A percentile compares a stretch with the other conserved stretches of the same genome.
phyloP scores from a whole-genome alignment of 2,329 filamentous ascomycete species.

The Venturia carpophila region DNA sequence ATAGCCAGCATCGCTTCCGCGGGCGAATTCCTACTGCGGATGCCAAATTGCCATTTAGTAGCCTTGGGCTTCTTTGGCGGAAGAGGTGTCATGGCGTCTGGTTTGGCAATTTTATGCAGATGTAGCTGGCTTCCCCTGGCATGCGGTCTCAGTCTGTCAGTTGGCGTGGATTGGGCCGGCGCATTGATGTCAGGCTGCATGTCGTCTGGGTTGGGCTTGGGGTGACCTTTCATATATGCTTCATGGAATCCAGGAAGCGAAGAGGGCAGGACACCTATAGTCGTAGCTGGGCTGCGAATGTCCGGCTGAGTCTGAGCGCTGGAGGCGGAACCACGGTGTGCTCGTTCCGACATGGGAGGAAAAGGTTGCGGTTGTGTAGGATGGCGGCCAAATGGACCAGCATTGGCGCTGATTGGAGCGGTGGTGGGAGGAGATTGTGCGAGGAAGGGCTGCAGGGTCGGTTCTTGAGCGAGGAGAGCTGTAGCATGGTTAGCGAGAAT shows the following conservation, averaged over 20 bases:
- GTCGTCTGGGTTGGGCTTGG: constrained; percentile 25
- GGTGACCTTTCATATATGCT: constrained; percentile 71
- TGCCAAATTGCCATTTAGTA: constrained; percentile 96
- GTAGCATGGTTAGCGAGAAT: constrained; percentile 19
- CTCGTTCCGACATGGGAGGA: constrained; percentile 30
- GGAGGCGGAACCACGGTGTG: constrained; percentile 38
- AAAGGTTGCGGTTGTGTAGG: constrained; percentile 19
- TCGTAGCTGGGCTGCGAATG: constrained; percentile 51
- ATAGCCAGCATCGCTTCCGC: constrained; percentile 93
- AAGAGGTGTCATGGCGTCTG: constrained; percentile 47
- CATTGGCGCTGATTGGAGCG: background rate
- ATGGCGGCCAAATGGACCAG: background rate
- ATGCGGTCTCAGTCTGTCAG: constrained; percentile 69
- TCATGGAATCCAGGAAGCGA: constrained; percentile 86
- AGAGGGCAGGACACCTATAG: constrained; percentile 84
- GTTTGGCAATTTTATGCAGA: constrained; percentile 51
- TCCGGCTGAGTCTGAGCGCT: constrained; percentile 32
- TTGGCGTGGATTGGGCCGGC: constrained; percentile 31
- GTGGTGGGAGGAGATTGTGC: constrained; percentile 45
- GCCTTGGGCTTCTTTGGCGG: constrained; percentile 66
- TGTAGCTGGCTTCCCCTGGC: constrained; percentile 58
- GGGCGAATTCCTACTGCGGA: constrained; percentile 85
- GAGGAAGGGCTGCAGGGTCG: constrained; percentile 47
- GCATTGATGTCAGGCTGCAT: constrained; percentile 33
- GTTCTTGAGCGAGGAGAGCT: constrained; percentile 49